Evolutionary conservation across 1,284 basidiomycete species (phyloP).

Genomic region (Vanrija sp.): DNA sequence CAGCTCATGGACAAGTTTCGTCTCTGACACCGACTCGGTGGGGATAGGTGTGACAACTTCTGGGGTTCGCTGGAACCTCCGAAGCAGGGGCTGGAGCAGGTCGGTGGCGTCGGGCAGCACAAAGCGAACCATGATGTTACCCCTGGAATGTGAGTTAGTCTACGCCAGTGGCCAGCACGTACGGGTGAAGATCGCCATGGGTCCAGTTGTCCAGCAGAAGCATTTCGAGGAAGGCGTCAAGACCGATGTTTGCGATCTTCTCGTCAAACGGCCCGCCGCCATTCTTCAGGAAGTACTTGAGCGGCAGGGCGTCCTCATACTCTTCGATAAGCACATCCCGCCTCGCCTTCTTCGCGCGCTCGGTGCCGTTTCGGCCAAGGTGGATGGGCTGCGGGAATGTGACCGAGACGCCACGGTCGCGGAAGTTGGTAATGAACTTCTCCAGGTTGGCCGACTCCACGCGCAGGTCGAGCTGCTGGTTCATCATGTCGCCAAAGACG

Average conservation of each 20-base stretch:
- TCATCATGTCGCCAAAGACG: slow-evolving; percentile 97
- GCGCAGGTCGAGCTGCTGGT: slow-evolving; percentile 84
- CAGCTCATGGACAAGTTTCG: slow-evolving; percentile 65
- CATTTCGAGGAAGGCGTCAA: slow-evolving; percentile 98
- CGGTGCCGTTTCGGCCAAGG: slow-evolving; percentile 13
- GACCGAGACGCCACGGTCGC: slow-evolving; percentile 66
- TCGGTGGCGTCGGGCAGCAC: slow-evolving; percentile 68
- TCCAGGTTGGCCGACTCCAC: slow-evolving; percentile 85
- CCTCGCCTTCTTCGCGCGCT: slow-evolving; percentile 56
- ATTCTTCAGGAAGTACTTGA: slow-evolving; percentile 81
- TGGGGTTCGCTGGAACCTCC: slow-evolving; percentile 24
- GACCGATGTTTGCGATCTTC: slow-evolving; percentile 82
- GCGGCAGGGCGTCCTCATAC: slow-evolving; percentile 84
- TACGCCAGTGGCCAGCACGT: slow-evolving; percentile 9
- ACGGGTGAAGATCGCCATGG: slow-evolving; percentile 73
- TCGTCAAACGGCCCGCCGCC: slow-evolving; percentile 89
- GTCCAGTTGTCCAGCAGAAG: slow-evolving; percentile 97
- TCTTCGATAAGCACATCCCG: slow-evolving; percentile 75
- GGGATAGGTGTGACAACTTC: slow-evolving; percentile 32
- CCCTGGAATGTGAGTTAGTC: slow-evolving; percentile 55
- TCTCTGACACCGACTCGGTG: slow-evolving; percentile 23
- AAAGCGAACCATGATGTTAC: slow-evolving; percentile 98
- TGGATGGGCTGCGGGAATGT: slow-evolving; percentile 82
- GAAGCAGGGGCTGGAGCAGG: slow-evolving; percentile 50
- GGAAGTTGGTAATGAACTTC: slow-evolving; percentile 83